phyloP scores from a whole-genome alignment of 164 flowering plant genomes.

The Akebia trifoliata region DNA sequence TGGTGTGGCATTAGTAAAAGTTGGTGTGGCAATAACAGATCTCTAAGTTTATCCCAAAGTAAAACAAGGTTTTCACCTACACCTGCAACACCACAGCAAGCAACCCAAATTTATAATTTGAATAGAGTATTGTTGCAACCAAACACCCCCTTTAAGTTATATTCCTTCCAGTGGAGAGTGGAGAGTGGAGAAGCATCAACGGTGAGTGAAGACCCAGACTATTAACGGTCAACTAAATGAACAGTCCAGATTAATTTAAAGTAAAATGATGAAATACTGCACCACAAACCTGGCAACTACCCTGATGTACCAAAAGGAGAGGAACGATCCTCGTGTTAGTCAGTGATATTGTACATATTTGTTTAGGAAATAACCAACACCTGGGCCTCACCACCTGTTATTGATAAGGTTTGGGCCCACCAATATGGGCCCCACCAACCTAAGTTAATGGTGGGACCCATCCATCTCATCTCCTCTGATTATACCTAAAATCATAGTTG shows the following conservation, averaged over 20 bases:
- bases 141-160: too few relatives aligned
- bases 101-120: too few relatives aligned
- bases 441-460: constrained; percentile 11
- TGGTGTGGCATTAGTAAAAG: too few relatives aligned
- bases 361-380: constrained; percentile 42
- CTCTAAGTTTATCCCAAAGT: too few relatives aligned
- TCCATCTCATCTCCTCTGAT: background rate
- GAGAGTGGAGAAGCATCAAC: too few relatives aligned
- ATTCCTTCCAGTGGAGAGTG: too few relatives aligned
- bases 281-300: constrained; percentile 11
- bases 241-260: background rate
- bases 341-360: constrained; percentile 55
- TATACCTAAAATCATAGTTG: constrained; percentile 12
- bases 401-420: constrained; percentile 38
- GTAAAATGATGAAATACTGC: background rate
- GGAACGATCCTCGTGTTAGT: constrained; percentile 40
- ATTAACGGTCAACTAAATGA: background rate
- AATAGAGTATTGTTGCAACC: too few relatives aligned
- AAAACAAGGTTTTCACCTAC: too few relatives aligned
- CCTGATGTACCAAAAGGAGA: constrained; percentile 16
- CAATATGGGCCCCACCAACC: constrained; percentile 21
- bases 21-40: too few relatives aligned
- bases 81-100: too few relatives aligned
- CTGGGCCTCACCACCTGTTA: constrained; percentile 64
- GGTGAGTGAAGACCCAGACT: too few relatives aligned